These are phyloP conservation scores for Dionaea muscipula DNA, from an alignment of 179 eudicot species.

Conservation along the genomic window DNA sequence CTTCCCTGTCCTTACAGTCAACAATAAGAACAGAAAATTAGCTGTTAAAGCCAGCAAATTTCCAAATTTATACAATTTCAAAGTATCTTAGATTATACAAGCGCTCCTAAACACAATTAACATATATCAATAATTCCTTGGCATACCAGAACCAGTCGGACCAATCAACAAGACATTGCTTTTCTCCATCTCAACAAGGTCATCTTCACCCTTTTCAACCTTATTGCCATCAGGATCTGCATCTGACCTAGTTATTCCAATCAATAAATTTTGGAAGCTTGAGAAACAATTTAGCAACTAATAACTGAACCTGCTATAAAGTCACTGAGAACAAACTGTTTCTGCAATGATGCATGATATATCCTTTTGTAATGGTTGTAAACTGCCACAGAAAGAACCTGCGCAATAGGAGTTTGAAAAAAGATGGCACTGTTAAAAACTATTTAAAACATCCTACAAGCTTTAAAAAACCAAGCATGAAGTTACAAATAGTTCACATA, in stretches of 20 bases:
- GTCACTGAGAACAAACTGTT: conserved; percentile 25
- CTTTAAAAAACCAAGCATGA: too few relatives aligned
- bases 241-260: conserved; percentile 21
- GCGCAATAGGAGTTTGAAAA: too few relatives aligned
- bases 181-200: conserved; percentile 55
- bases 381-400: conserved; percentile 65
- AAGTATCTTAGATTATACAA: not conserved
- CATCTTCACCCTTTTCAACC: conserved; percentile 28
- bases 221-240: conserved; percentile 17
- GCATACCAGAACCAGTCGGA: conserved; percentile 66
- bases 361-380: conserved; percentile 70
- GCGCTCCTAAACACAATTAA: not conserved
- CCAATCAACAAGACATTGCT: conserved; percentile 68
- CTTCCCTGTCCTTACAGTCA: conserved; percentile 37
- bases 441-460: too few relatives aligned
- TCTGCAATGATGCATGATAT: conserved; percentile 32
- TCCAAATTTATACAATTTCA: not conserved
- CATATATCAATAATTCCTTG: not conserved
- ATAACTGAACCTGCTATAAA: not conserved
- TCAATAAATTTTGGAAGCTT: conserved; percentile 6
- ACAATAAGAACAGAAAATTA: conserved; percentile 5
- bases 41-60: not conserved
- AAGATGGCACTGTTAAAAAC: too few relatives aligned
- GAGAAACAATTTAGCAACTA: not conserved
- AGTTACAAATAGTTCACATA: too few relatives aligned